Percentiles rank a stretch among this genome's conserved stretches.
Evolutionary conservation across 805 yeast species (phyloP).

Genomic region (Zygotorulaspora danielsina): DNA sequence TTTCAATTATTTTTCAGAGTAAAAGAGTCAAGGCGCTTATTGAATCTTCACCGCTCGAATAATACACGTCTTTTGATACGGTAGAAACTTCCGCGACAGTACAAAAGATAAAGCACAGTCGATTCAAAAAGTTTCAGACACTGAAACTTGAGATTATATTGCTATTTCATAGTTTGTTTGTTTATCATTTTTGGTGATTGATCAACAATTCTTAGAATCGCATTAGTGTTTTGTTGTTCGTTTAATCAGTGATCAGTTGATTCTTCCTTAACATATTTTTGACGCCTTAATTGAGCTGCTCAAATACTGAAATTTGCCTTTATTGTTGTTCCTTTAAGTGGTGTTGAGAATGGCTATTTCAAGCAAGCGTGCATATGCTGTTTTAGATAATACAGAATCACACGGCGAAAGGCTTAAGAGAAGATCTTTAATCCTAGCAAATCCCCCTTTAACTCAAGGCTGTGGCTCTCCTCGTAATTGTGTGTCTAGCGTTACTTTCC

Average conservation of each 20-base stretch:
- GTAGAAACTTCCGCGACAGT: not conserved
- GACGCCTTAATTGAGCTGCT: constrained; percentile 34
- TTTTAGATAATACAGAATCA: constrained; percentile 5
- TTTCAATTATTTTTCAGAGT: constrained; percentile 9
- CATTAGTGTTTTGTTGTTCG: not conserved
- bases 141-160: not conserved
- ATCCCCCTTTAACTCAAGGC: not conserved
- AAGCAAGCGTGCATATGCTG: constrained; percentile 22
- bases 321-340: not conserved
- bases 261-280: constrained; percentile 11
- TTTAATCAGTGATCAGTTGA: not conserved
- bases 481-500: not conserved
- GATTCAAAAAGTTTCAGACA: not conserved
- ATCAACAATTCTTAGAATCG: too few relatives aligned
- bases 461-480: constrained; percentile 7
- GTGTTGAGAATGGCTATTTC: constrained; percentile 19
- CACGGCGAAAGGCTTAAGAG: constrained; percentile 8
- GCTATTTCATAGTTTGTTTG: too few relatives aligned
- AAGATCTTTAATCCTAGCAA: constrained; percentile 9
- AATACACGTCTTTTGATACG: not conserved
- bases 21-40: not conserved
- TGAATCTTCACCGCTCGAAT: not conserved
- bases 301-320: constrained; percentile 12
- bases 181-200: too few relatives aligned
- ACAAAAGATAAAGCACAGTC: not conserved